Conservation (phyloP, 2,329 filamentous ascomycete genomes). For the Scytalidium lignicola region DNA sequence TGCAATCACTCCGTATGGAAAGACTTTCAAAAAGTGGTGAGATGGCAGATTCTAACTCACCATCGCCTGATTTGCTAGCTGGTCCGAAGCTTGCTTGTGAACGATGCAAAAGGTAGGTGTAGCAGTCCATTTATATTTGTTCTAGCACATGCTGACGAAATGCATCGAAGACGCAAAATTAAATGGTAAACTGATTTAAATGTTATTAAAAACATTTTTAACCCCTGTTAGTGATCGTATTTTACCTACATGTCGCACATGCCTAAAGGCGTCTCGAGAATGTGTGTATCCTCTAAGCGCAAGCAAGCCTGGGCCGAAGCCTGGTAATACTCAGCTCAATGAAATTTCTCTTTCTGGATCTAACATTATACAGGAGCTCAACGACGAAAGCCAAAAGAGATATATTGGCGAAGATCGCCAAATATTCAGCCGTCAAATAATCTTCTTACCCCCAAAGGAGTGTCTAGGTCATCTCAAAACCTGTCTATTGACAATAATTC, state of each 20-base stretch:
- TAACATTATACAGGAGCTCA: neutral
- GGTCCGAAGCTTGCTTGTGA: neutral
- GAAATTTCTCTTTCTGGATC: neutral
- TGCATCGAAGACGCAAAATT: slow-evolving; percentile 21
- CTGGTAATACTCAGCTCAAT: slow-evolving; percentile 13
- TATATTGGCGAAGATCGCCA: neutral
- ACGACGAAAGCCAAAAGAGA: neutral
- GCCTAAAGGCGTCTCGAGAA: slow-evolving; percentile 13
- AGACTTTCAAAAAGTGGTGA: neutral
- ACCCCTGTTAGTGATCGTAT: slow-evolving; percentile 14
- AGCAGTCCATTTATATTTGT: neutral
- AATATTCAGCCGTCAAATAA: neutral
- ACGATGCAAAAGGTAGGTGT: slow-evolving; percentile 1
- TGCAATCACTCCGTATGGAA: neutral
- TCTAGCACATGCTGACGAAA: slow-evolving; percentile 13
- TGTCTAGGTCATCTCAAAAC: neutral
- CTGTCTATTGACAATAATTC: neutral
- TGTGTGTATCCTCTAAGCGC: slow-evolving; percentile 24
- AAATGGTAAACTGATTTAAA: slow-evolving; percentile 15
- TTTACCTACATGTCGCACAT: slow-evolving; percentile 15
- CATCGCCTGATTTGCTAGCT: neutral
- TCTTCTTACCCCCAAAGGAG: neutral
- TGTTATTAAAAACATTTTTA: neutral
- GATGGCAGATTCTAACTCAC: neutral
- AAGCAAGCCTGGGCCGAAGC: slow-evolving; percentile 26